phyloP scores from a whole-genome alignment of 768 basidiomycete species.

The Agrocybe chaxingu region DNA sequence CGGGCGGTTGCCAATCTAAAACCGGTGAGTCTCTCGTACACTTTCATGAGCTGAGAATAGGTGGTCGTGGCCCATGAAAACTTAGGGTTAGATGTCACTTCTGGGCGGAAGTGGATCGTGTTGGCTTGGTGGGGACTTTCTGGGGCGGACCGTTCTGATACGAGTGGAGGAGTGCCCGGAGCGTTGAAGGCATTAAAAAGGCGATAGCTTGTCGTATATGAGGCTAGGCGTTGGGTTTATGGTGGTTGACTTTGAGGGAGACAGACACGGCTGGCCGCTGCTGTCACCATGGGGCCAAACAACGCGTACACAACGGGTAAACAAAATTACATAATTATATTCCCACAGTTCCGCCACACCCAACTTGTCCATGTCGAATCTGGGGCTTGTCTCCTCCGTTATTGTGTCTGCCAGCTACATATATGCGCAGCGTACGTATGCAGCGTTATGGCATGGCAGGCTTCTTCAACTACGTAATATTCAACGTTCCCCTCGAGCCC shows the following conservation, averaged over 20 bases:
- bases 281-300: constrained; percentile 2
- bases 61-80: constrained; percentile 30
- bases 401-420: too few species aligned
- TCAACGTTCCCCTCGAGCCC: too few species aligned
- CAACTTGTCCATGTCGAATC: not conserved
- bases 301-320: constrained; percentile 26
- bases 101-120: constrained; percentile 40
- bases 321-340: constrained; percentile 4
- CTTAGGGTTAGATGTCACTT: constrained; percentile 66
- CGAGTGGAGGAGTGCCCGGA: constrained; percentile 39
- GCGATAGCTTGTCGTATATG: constrained; percentile 11
- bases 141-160: constrained; percentile 23
- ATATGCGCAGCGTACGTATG: too few species aligned
- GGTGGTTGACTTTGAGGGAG: constrained; percentile 9
- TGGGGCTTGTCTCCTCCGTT: too few species aligned
- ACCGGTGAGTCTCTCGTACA: constrained; percentile 11
- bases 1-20: constrained; percentile 13
- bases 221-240: constrained; percentile 12
- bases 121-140: constrained; percentile 45
- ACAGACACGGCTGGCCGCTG: not conserved
- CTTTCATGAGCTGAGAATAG: constrained; percentile 28
- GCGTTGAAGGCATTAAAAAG: constrained; percentile 42
- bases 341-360: too few species aligned
- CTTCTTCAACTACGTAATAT: too few species aligned
- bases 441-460: too few species aligned